Conservation (phyloP, 257 asterid species). For the Solanum neorickii region DNA sequence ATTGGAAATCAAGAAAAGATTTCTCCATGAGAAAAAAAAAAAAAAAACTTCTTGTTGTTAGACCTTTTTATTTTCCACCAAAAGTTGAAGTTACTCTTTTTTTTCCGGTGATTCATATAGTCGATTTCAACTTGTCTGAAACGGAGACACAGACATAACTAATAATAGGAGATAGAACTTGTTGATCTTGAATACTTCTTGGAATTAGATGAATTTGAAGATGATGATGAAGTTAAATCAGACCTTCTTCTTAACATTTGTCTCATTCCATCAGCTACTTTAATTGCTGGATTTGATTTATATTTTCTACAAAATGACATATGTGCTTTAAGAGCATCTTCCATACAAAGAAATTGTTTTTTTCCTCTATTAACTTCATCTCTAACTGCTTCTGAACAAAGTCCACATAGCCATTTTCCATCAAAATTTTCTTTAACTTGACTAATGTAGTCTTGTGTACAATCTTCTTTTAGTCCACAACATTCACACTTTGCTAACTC, state of each 20-base stretch:
- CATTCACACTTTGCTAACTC: constrained; percentile 83
- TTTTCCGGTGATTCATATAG: neutral
- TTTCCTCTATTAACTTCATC: constrained; percentile 58
- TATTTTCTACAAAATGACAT: constrained; percentile 75
- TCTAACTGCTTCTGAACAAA: constrained; percentile 83
- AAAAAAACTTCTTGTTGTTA: neutral
- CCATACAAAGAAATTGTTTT: constrained; percentile 18
- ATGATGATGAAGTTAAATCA: constrained; percentile 6
- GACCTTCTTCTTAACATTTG: constrained; percentile 74
- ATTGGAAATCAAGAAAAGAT: neutral
- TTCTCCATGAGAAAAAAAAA: neutral
- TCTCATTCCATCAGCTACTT: constrained; percentile 84
- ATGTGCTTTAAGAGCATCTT: constrained; percentile 77
- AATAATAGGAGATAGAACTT: constrained; percentile 31
- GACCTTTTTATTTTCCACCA: constrained; percentile 6
- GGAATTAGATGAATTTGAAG: constrained; percentile 16
- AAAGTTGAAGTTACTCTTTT: neutral
- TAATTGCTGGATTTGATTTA: constrained; percentile 61
- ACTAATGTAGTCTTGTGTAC: constrained; percentile 68
- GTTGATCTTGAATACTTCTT: constrained; percentile 52
- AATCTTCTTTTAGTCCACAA: constrained; percentile 85
- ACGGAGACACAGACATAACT: neutral
- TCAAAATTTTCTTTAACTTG: constrained; percentile 54
- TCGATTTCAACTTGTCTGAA: neutral
- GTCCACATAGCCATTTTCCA: constrained; percentile 87